Conservation (phyloP, 2,329 filamentous ascomycete genomes). For the Claviceps maximensis region DNA sequence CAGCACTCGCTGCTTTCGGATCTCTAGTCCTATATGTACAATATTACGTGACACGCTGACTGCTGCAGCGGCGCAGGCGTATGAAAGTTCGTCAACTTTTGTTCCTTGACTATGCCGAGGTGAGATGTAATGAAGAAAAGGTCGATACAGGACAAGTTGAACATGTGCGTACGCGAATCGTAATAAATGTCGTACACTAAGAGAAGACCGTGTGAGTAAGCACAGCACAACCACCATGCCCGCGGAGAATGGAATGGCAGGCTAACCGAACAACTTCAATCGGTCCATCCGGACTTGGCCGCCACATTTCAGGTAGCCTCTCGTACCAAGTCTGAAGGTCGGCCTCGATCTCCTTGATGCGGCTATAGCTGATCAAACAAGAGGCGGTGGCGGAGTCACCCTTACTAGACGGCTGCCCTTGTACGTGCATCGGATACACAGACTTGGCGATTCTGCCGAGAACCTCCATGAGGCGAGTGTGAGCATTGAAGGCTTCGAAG, state of each 20-base stretch:
- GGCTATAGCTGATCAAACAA: constrained; percentile 49
- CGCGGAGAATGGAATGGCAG: not conserved
- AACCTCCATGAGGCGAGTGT: constrained; percentile 50
- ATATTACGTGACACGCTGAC: constrained; percentile 58
- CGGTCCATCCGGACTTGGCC: constrained; percentile 64
- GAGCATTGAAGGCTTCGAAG: constrained; percentile 53
- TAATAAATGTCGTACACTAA: constrained; percentile 57
- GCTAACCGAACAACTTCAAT: constrained; percentile 63
- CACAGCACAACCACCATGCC: not conserved
- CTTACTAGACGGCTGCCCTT: constrained; percentile 32
- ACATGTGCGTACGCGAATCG: constrained; percentile 73
- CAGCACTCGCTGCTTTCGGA: constrained; percentile 60
- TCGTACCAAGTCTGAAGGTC: constrained; percentile 53
- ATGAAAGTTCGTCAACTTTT: constrained; percentile 60
- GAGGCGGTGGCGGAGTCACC: constrained; percentile 31
- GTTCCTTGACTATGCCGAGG: constrained; percentile 42
- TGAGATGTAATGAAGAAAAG: constrained; percentile 74
- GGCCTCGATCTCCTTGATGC: constrained; percentile 50
- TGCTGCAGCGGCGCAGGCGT: constrained; percentile 54
- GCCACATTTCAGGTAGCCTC: constrained; percentile 59
- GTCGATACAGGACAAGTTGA: constrained; percentile 70
- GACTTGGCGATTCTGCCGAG: constrained; percentile 50
- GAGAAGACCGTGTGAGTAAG: not conserved
- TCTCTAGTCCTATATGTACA: constrained; percentile 66
- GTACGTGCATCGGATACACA: constrained; percentile 50